Base-by-base conservation (phyloP, 768 basidiomycete species). In the Lactarius akahatsu region DNA sequence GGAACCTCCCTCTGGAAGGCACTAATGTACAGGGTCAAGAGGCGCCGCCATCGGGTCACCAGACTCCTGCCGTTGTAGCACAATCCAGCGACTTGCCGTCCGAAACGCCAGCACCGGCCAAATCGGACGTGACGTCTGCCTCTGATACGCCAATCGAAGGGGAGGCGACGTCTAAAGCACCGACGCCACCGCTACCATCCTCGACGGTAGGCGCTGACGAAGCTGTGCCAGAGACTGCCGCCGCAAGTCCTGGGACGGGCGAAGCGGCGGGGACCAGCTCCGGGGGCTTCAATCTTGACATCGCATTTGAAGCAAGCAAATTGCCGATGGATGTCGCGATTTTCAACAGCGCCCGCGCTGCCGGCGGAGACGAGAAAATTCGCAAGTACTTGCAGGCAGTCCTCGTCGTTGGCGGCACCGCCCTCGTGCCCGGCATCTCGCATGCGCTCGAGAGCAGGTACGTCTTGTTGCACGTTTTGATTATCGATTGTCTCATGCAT, bases 251-350 rank as follows among this genome's bases (percentile, higher is more conserved):
- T 1, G 67, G 30, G 3, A 56, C 66, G 6, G 66, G 57, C 26
- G 62, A 64, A 16, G 63, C 57, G 18, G n/a, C 57, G 4, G 59
- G 36, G 26, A 57, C 69, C 64, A 26, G 57, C 54, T 16, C 73
- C 76, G 26, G 72, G 73, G 13, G 72, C 16, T 82, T 80, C 67
- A 79, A 83, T 8, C 88, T 94, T 73, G 94, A 96, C 74, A 84
- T 96, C 4, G 83, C 82, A 63, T 88, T 86, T 71, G 94, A 96
- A 77, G 90, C 94, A 23, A 88, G 89, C 76, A 96, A 95, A 75
- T 80, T 96, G 47, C 94, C 96, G 1, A 79, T 97, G 63, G 95
- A 97, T 73, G 90, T 96, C 11, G 95, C 94, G 9, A 91, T 97
- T 67, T 92, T 92, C 78, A 95, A 96, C 74, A 91, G 93, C 71